Conservation (phyloP, 768 basidiomycete species). For the Termitomyces sp. region DNA sequence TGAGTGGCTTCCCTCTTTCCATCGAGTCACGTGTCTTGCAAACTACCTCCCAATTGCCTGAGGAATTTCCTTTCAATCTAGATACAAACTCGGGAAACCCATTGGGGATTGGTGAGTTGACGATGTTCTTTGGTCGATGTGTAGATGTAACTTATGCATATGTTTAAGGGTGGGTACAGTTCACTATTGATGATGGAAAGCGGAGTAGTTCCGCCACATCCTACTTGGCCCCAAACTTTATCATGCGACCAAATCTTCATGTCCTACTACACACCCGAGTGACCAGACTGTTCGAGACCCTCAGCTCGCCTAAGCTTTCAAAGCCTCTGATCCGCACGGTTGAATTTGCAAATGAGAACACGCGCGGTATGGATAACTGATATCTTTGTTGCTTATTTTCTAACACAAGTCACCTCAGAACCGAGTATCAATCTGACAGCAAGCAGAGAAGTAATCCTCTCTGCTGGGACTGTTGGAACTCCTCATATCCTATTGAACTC, state of each 20-base stretch:
- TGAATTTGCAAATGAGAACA: conserved; percentile 3
- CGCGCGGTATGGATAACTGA: not conserved
- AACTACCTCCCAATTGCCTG: conserved; percentile 26
- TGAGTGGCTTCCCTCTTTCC: conserved; percentile 18
- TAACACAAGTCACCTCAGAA: not conserved
- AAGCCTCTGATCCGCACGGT: not conserved
- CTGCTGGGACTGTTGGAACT: conserved; percentile 28
- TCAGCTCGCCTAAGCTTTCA: not conserved
- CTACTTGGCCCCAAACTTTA: conserved; percentile 16
- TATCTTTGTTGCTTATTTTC: not conserved
- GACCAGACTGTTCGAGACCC: conserved; percentile 16
- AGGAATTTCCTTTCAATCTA: conserved; percentile 33
- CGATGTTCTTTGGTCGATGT: not conserved
- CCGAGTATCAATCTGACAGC: conserved; percentile 10
- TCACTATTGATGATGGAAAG: conserved; percentile 10
- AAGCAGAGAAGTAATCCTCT: conserved; percentile 7
- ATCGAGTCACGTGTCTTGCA: conserved; percentile 29
- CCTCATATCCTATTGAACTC: conserved; percentile 28
- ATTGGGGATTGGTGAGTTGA: conserved; percentile 32
- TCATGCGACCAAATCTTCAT: conserved; percentile 21
- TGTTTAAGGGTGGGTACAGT: conserved; percentile 11
- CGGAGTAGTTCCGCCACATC: conserved; percentile 6
- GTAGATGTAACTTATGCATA: not conserved
- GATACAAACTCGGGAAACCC: conserved; percentile 39
- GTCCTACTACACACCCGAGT: conserved; percentile 21